phyloP scores from a whole-genome alignment of 768 basidiomycete species.

The Leccinum variicolor region DNA sequence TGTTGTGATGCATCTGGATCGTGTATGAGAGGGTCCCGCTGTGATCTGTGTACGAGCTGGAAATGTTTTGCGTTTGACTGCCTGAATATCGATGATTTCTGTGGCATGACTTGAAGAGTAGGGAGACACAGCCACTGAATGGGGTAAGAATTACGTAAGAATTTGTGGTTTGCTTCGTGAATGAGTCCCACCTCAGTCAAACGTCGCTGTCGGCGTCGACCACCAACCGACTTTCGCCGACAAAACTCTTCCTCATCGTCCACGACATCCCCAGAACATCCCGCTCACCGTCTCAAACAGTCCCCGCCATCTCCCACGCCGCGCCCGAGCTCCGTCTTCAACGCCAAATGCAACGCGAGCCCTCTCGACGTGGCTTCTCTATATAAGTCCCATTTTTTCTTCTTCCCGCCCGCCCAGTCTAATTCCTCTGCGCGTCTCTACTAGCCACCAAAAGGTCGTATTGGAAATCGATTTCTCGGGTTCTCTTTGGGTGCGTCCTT shows the following conservation, averaged over 20 bases:
- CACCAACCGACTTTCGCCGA: conserved; percentile 17
- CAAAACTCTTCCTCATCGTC: neutral
- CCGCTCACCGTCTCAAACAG: neutral
- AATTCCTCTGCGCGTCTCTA: conserved; percentile 57
- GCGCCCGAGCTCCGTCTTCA: neutral
- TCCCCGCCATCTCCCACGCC: neutral
- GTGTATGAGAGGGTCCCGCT: conserved; percentile 92
- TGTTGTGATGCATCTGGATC: conserved; percentile 86
- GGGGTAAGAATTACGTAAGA: conserved; percentile 28
- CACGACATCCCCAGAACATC: neutral
- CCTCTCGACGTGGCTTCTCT: conserved; percentile 76
- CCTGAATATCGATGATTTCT: conserved; percentile 88
- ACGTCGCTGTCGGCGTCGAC: conserved; percentile 17
- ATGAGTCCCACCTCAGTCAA: conserved; percentile 22
- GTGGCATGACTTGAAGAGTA: conserved; percentile 50
- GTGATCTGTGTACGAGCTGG: conserved; percentile 95
- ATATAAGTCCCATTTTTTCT: conserved; percentile 66
- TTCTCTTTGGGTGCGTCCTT: conserved; percentile 65
- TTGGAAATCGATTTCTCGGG: conserved; percentile 93
- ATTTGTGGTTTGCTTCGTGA: conserved; percentile 19
- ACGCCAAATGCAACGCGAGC: conserved; percentile 68
- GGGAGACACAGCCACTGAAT: conserved; percentile 2
- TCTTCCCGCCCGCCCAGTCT: conserved; percentile 27
- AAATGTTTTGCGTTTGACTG: conserved; percentile 90
- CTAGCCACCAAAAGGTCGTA: conserved; percentile 95